phyloP scores from a whole-genome alignment of 169 alveolate species.

The Eimeria sp. region DNA sequence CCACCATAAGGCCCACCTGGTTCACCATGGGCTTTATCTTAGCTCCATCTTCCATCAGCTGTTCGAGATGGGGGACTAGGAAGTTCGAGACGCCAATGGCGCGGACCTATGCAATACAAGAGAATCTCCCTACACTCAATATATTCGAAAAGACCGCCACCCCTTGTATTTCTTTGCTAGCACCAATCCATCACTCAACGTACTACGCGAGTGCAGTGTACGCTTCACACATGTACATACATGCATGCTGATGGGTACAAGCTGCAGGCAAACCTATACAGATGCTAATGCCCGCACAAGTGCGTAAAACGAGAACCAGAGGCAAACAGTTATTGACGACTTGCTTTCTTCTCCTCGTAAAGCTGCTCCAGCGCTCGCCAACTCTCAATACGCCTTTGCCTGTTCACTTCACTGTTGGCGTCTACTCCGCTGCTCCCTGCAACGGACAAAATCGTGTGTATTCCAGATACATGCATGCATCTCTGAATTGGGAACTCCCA shows the following conservation, averaged over 20 bases:
- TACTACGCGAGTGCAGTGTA: no score
- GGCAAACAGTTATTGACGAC: background rate
- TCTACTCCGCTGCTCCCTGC: conserved; percentile 77
- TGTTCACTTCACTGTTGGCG: conserved; percentile 40
- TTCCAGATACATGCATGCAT: background rate
- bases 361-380: conserved; percentile 84
- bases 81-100: conserved; percentile 84
- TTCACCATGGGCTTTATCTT: conserved; percentile 78
- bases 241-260: background rate
- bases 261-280: background rate
- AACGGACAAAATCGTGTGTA: background rate
- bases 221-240: background rate
- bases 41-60: conserved; percentile 78
- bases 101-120: conserved; percentile 54
- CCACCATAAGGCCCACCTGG: conserved; percentile 40
- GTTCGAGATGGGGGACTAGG: conserved; percentile 64
- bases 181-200: no score
- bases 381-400: conserved; percentile 79
- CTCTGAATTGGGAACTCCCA: no score
- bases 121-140: background rate
- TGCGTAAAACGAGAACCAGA: no score
- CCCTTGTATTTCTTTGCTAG: no score
- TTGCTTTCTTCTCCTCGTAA: conserved; percentile 74
- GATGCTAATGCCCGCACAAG: background rate
- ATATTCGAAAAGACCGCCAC: no score